Conservation (phyloP, 805 yeast genomes). For the Lachancea fermentati region DNA sequence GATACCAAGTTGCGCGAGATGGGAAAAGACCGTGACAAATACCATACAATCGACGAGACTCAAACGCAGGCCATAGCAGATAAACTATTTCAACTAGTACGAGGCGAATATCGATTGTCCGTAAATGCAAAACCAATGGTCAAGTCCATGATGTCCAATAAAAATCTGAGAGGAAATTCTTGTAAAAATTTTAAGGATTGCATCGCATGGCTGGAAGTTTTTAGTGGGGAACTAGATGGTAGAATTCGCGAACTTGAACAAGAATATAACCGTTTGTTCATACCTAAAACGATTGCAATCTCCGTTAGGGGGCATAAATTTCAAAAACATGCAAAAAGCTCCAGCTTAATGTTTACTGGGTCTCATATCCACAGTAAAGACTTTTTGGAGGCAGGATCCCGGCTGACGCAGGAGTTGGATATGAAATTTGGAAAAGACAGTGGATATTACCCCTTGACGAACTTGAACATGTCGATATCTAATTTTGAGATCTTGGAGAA, state of each 20-base stretch:
- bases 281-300: conserved; percentile 46
- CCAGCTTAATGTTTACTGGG: conserved; percentile 13
- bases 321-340: conserved; percentile 21
- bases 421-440: conserved; percentile 20
- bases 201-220: conserved; percentile 74
- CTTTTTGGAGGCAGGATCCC: conserved; percentile 32
- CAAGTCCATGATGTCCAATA: conserved; percentile 85
- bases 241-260: conserved; percentile 74
- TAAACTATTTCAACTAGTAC: conserved; percentile 52
- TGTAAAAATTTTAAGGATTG: conserved; percentile 53
- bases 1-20: conserved; percentile 11
- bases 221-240: conserved; percentile 69
- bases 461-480: conserved; percentile 47
- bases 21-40: conserved; percentile 4
- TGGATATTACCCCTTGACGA: conserved; percentile 42
- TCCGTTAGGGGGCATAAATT: conserved; percentile 30
- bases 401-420: conserved; percentile 39
- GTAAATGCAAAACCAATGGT: conserved; percentile 54
- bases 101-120: conserved; percentile 57
- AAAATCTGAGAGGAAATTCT: conserved; percentile 60
- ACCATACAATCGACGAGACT: conserved; percentile 28
- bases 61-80: conserved; percentile 46
- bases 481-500: conserved; percentile 44
- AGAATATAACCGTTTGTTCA: conserved; percentile 31
- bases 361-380: conserved; percentile 18